Percentiles rank a stretch among this genome's conserved stretches.
These are phyloP conservation scores for Emergomyces africanus DNA, from an alignment of 2,329 filamentous ascomycete species.

Conservation along the genomic window DNA sequence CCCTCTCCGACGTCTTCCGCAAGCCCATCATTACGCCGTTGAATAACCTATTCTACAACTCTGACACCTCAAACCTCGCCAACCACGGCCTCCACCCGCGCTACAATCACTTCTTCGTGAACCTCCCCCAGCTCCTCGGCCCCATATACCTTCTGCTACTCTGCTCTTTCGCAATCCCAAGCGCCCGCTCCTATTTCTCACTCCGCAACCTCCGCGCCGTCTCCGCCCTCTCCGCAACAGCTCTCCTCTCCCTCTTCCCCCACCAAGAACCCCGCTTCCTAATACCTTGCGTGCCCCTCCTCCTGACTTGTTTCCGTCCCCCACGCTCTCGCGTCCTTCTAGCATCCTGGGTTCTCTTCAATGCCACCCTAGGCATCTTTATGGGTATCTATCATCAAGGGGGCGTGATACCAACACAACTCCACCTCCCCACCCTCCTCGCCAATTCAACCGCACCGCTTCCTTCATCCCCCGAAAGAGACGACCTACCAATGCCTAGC, in stretches of 20 bases:
- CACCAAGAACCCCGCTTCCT: slow-evolving; percentile 43
- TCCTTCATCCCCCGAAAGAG: slow-evolving; percentile 8
- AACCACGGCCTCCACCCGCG: slow-evolving; percentile 65
- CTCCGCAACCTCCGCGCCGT: slow-evolving; percentile 29
- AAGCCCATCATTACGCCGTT: slow-evolving; percentile 60
- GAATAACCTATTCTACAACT: slow-evolving; percentile 68
- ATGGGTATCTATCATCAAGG: slow-evolving; percentile 44
- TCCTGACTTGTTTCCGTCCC: slow-evolving; percentile 36
- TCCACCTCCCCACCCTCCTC: slow-evolving; percentile 31
- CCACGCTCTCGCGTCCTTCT: slow-evolving; percentile 31
- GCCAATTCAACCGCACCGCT: slow-evolving; percentile 15
- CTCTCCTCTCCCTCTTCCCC: slow-evolving; percentile 33
- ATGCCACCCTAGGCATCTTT: slow-evolving; percentile 33
- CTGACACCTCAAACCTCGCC: slow-evolving; percentile 55
- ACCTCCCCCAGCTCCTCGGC: slow-evolving; percentile 59
- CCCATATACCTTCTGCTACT: slow-evolving; percentile 48
- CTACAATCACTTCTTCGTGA: slow-evolving; percentile 63
- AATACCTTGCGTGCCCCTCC: slow-evolving; percentile 38
- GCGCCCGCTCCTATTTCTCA: slow-evolving; percentile 18
- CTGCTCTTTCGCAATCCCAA: slow-evolving; percentile 29
- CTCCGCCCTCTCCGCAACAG: slow-evolving; percentile 32
- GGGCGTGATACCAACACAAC: slow-evolving; percentile 38
- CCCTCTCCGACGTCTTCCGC: slow-evolving; percentile 30
- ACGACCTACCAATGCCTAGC: neutral
- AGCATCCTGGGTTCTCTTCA: slow-evolving; percentile 36